Evolutionary conservation across 2,329 filamentous ascomycete genomes (phyloP).

Genomic region (Keithomyces neogunnii): DNA sequence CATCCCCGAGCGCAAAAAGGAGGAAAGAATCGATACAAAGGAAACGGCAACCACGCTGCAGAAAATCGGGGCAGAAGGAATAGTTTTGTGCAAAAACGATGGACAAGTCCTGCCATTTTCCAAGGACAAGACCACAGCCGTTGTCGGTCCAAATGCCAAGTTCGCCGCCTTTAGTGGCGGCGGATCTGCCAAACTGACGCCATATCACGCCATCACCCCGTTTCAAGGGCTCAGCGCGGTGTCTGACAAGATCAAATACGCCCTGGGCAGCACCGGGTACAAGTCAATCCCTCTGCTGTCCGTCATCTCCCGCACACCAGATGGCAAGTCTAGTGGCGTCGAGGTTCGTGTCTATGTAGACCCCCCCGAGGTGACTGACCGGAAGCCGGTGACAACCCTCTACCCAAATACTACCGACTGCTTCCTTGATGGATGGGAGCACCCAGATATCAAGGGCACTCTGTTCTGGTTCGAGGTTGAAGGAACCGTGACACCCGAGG

Average conservation of each 20-base stretch:
- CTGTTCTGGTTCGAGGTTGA: conserved; percentile 39
- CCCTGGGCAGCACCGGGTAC: conserved; percentile 47
- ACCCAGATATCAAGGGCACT: too few species aligned
- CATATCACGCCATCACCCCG: conserved; percentile 63
- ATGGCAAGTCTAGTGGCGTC: too few species aligned
- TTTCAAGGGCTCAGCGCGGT: conserved; percentile 53
- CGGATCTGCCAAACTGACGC: conserved; percentile 51
- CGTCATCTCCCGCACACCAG: too few species aligned
- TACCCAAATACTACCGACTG: too few species aligned
- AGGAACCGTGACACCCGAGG: conserved; percentile 49
- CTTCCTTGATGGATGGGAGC: too few species aligned
- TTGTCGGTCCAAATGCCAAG: conserved; percentile 51
- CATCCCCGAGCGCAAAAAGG: conserved; percentile 45
- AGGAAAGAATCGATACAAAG: conserved; percentile 47
- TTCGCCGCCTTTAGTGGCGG: conserved; percentile 52
- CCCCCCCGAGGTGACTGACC: too few species aligned
- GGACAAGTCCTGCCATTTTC: conserved; percentile 52
- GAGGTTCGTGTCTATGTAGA: too few species aligned
- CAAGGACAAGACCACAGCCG: conserved; percentile 50
- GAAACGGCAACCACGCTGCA: conserved; percentile 57
- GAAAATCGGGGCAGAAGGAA: conserved; percentile 57
- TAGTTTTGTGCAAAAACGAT: conserved; percentile 69
- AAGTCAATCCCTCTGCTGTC: conserved; percentile 11
- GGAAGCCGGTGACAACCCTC: too few species aligned
- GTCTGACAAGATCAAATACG: conserved; percentile 33